Conservation (phyloP, 192 early-diverging fungal species). For the Coemansia sp. region DNA sequence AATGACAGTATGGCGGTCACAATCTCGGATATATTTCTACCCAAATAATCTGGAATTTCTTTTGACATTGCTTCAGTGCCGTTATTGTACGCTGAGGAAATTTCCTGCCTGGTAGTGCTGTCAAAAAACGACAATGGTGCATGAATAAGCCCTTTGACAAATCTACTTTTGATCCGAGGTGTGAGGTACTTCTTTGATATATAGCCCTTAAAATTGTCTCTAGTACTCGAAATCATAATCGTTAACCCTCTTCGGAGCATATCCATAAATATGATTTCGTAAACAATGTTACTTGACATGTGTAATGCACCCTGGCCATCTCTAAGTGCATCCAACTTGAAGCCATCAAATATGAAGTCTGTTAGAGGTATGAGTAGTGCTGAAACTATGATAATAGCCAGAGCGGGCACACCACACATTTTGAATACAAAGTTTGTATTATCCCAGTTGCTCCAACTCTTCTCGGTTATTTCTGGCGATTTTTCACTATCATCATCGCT, state of each 20-base stretch:
- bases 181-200: background rate
- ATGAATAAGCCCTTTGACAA: constrained; percentile 3
- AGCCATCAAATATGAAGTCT: background rate
- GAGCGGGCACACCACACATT: background rate
- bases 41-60: background rate
- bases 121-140: constrained; percentile 10
- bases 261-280: background rate
- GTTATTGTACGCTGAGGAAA: background rate
- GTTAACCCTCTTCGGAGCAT: background rate
- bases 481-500: no score
- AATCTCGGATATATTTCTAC: background rate
- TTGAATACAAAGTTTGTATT: background rate
- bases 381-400: background rate
- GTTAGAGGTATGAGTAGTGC: background rate
- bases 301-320: background rate
- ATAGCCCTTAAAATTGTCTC: background rate
- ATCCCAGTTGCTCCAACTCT: no score
- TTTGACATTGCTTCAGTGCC: background rate
- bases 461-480: no score
- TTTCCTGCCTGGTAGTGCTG: constrained; percentile 7
- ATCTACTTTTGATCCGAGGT: background rate
- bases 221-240: background rate
- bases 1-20: constrained; percentile 1
- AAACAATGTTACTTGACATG: background rate
- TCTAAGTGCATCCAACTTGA: background rate